phyloP scores from a whole-genome alignment of 2,329 filamentous ascomycete species.

The Botrytis squamosa region DNA sequence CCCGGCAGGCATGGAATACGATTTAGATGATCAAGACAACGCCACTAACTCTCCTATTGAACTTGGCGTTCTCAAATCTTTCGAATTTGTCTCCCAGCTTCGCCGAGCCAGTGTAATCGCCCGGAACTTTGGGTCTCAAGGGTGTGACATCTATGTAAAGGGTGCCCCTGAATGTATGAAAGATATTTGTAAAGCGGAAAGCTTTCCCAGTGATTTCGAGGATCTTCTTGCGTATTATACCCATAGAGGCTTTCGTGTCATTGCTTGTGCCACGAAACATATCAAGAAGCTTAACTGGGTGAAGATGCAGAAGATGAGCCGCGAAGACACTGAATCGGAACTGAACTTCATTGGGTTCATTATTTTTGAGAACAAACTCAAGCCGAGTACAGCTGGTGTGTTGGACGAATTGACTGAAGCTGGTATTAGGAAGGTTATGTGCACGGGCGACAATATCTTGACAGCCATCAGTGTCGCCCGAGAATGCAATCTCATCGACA shows the following conservation, averaged over 20 bases:
- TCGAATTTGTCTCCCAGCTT: constrained; percentile 93
- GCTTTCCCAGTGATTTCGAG: constrained; percentile 85
- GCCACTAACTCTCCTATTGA: constrained; percentile 58
- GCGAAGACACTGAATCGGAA: constrained; percentile 76
- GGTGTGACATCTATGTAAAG: constrained; percentile 89
- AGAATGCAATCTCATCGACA: constrained; percentile 81
- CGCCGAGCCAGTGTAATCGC: constrained; percentile 91
- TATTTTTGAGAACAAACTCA: constrained; percentile 98
- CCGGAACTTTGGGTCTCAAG: constrained; percentile 79
- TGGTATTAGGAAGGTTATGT: constrained; percentile 89
- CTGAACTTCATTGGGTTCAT: constrained; percentile 95
- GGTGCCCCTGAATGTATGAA: constrained; percentile 96
- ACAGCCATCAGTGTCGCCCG: constrained; percentile 94
- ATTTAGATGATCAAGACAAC: constrained; percentile 49
- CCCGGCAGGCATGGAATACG: constrained; percentile 60
- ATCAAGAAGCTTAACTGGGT: constrained; percentile 88
- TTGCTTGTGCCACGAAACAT: constrained; percentile 89
- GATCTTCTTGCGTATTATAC: constrained; percentile 88
- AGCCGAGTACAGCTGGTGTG: constrained; percentile 77
- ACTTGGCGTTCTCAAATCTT: constrained; percentile 84
- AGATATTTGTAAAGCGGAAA: constrained; percentile 82
- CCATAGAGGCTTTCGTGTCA: constrained; percentile 93
- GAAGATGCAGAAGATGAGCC: constrained; percentile 90
- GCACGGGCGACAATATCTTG: constrained; percentile 95
- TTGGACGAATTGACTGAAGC: constrained; percentile 79